Evolutionary conservation across 306 rosid species (phyloP).

Genomic region (Aeschynomene evenia): DNA sequence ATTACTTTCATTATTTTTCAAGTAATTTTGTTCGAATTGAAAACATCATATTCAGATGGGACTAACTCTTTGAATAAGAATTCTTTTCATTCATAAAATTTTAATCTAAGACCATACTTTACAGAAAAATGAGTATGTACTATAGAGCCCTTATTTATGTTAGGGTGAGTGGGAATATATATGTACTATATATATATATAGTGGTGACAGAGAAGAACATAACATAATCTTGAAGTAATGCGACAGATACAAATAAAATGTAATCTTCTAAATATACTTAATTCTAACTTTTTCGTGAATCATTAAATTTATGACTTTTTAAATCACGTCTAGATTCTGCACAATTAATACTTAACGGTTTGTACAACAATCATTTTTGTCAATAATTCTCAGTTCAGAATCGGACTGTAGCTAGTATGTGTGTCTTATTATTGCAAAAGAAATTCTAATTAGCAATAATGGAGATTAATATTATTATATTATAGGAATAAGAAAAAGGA

Average conservation of each 20-base stretch:
- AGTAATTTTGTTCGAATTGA: too few relatives aligned
- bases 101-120: too few relatives aligned
- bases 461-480: too few relatives aligned
- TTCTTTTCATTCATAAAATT: too few relatives aligned
- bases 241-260: too few relatives aligned
- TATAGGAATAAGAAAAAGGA: too few relatives aligned
- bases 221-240: too few relatives aligned
- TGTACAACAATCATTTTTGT: background rate
- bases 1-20: background rate
- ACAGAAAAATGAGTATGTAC: too few relatives aligned
- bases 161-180: background rate
- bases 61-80: too few relatives aligned
- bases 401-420: background rate
- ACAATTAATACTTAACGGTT: conserved; percentile 14
- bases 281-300: background rate
- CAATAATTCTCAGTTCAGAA: conserved; percentile 14
- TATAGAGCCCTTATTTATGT: background rate
- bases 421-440: background rate
- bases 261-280: background rate
- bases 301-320: background rate
- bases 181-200: background rate
- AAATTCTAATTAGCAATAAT: background rate
- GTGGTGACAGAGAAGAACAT: background rate
- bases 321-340: background rate
- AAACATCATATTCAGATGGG: too few relatives aligned